Evolutionary conservation across 1,284 basidiomycete species (phyloP), one percentile per base, ranked within the genome.

Genomic region (Chondrostereum purpureum): DNA sequence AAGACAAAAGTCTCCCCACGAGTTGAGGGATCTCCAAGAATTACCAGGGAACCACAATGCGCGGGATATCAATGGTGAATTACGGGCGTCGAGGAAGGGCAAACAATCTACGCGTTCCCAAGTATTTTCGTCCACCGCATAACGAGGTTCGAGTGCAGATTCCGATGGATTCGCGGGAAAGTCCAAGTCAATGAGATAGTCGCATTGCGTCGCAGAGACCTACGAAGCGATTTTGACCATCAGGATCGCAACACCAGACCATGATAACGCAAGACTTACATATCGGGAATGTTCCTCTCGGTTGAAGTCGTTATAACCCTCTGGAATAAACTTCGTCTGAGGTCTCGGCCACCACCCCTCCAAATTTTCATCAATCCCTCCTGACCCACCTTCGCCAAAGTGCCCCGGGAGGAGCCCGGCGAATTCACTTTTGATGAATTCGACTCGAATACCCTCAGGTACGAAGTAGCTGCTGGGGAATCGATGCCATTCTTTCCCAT

Each of bases 401-500:
- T 89, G 88, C 34, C 85, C 80, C 3, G 96, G 96, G 51, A 99
- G 70, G 60, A 93, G 79, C 12, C 93, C 95, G 47, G 83, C 74
- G 56, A 97, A 96, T 45, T 86, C 90, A 63, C 86, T 92, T 69
- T 90, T 85, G 60, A 98, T 70, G 67, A 92, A 98, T 50, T 87
- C 76, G 12, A 95, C 83, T 39, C 82, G 76, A 46, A 97, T 70
- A 13, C 80, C 86, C 45, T 86, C 77, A 1, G 95, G 93, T 14
- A 98, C 75, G 40, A 95, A 77, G 65, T 89, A 98, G 60, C 88
- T 86, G 1, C 88, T 80, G 0, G 94, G 92, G 72, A 94, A 99
- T 12, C 95, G 78, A 60, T 98, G 75, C 96, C 96, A 99, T 65
- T 99, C 95, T 59, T 94, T 91, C 23, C 86, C 92, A 45, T 89